phyloP scores from a whole-genome alignment of 1,139 yeast species.

The Suhomyces atakaporum region DNA sequence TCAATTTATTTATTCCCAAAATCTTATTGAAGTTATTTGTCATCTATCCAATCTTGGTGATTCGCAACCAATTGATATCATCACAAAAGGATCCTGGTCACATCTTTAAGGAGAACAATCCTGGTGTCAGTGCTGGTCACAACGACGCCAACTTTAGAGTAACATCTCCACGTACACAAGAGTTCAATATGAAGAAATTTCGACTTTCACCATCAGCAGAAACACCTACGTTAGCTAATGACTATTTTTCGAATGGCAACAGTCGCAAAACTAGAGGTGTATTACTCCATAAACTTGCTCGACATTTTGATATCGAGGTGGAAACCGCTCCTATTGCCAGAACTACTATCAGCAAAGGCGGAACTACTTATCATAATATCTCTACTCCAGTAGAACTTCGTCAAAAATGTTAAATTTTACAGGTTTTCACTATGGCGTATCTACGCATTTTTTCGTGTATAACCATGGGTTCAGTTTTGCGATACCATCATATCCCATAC shows the following conservation, averaged over 20 bases:
- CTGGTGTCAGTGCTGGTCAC: background rate
- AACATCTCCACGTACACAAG: background rate
- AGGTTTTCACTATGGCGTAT: constrained; percentile 1
- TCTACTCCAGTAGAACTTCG: constrained; percentile 6
- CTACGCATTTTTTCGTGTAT: constrained; percentile 1
- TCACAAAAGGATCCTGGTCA: constrained; percentile 3
- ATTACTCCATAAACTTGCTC: constrained; percentile 17
- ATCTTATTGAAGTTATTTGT: constrained; percentile 19
- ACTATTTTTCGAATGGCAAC: constrained; percentile 11
- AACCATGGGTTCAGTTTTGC: constrained; percentile 1
- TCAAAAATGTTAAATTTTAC: constrained; percentile 1
- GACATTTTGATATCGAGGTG: constrained; percentile 14
- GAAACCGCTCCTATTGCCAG: background rate
- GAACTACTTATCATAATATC: constrained; percentile 1
- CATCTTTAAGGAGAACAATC: constrained; percentile 1
- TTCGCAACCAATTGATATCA: constrained; percentile 5
- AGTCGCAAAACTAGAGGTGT: constrained; percentile 15
- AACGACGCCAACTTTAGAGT: background rate
- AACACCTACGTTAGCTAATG: constrained; percentile 3
- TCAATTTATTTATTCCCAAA: constrained; percentile 23
- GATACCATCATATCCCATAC: constrained; percentile 1
- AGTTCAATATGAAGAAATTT: constrained; percentile 14
- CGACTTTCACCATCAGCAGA: constrained; percentile 10
- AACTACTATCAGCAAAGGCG: constrained; percentile 1
- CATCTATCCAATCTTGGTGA: constrained; percentile 17